A percentile compares a stretch with the other conserved stretches of the same genome.
phyloP scores from a whole-genome alignment of 2,329 filamentous ascomycete species.

The Aspergillus ruber region DNA sequence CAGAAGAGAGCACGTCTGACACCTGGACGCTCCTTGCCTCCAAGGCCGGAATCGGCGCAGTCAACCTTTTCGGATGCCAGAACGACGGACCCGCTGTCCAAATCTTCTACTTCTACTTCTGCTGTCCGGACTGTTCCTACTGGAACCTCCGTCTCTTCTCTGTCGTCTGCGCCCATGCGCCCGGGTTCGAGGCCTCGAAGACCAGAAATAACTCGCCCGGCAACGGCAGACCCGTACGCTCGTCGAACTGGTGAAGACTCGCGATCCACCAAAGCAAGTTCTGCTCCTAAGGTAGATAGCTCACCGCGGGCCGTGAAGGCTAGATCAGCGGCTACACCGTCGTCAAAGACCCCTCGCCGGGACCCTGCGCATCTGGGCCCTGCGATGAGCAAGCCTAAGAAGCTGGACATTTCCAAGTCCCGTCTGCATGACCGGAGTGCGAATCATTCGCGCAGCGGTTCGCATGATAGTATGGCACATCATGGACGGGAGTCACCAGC shows the following conservation, averaged over 20 bases:
- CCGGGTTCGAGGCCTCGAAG: conserved; percentile 33
- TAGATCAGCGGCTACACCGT: conserved; percentile 26
- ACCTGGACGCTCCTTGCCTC: conserved; percentile 33
- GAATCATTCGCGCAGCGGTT: conserved; percentile 18
- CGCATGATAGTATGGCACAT: conserved; percentile 14
- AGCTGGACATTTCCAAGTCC: conserved; percentile 25
- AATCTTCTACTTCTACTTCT: conserved; percentile 11
- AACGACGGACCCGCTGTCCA: conserved; percentile 31
- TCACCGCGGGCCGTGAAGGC: conserved; percentile 19
- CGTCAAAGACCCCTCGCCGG: conserved; percentile 18
- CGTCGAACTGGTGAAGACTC: conserved; percentile 49
- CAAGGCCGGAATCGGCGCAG: conserved; percentile 54
- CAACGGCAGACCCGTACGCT: conserved; percentile 29
- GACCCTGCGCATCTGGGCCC: conserved; percentile 23
- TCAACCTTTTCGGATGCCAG: conserved; percentile 43
- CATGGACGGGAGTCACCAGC: conserved; percentile 43
- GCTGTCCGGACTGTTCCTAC: conserved; percentile 30
- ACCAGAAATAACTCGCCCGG: conserved; percentile 30
- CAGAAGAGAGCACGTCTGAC: conserved; percentile 58
- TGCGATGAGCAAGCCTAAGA: conserved; percentile 27
- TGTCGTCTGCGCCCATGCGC: conserved; percentile 57
- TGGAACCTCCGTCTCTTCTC: conserved; percentile 29
- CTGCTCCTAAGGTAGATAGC: conserved; percentile 12
- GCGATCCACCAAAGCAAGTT: conserved; percentile 20
- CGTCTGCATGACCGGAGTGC: conserved; percentile 22